These are phyloP conservation scores for Alternaria infectoria DNA, from an alignment of 2,329 filamentous ascomycete genomes.

Conservation along the genomic window DNA sequence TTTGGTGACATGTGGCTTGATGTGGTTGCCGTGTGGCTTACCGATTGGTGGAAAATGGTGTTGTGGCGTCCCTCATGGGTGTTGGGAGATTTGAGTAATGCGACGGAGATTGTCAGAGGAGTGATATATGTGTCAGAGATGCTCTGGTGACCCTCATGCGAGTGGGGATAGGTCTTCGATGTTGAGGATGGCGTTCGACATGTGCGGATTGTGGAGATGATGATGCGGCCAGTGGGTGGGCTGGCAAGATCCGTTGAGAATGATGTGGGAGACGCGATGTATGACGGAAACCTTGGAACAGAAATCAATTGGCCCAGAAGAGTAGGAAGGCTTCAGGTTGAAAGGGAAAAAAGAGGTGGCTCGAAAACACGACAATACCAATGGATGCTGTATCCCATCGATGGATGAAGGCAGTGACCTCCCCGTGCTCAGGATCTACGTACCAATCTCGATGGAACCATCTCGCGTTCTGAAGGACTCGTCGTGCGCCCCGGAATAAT, in stretches of 20 bases:
- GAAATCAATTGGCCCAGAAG: neutral
- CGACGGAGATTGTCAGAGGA: neutral
- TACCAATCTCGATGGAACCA: neutral
- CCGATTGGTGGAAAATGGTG: conserved; percentile 11
- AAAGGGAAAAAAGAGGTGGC: neutral
- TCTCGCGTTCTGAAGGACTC: neutral
- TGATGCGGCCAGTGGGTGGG: neutral
- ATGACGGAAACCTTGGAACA: neutral
- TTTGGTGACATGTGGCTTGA: neutral
- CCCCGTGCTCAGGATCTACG: neutral
- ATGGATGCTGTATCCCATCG: neutral
- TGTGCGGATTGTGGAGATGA: neutral
- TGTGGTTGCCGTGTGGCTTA: neutral
- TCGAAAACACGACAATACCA: neutral
- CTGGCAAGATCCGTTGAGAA: neutral
- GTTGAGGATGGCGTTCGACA: neutral
- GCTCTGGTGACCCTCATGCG: neutral
- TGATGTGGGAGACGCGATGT: neutral
- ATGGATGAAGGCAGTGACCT: neutral
- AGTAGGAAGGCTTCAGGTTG: neutral
- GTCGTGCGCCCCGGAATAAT: neutral
- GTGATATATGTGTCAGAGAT: neutral
- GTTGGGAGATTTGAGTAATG: neutral
- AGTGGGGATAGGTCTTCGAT: neutral
- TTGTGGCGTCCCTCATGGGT: neutral